Conservation (phyloP, 2,329 filamentous ascomycete genomes). For the Trichophyton benhamiae region DNA sequence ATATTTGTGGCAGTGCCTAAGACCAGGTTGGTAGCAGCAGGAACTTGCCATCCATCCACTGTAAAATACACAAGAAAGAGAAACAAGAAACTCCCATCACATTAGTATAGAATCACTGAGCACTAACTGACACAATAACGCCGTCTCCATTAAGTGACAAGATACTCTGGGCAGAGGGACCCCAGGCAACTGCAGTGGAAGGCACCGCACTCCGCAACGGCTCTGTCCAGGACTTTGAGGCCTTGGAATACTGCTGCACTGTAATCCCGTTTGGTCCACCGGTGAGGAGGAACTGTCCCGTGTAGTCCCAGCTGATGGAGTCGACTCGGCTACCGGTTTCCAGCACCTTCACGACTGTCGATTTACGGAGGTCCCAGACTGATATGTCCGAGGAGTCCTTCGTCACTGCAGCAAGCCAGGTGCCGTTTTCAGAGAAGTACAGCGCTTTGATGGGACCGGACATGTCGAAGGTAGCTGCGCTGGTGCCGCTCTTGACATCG, state of each 20-base stretch:
- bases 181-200: constrained; percentile 66
- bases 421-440: constrained; percentile 90
- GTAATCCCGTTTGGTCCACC: constrained; percentile 68
- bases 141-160: constrained; percentile 65
- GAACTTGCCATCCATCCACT: background rate
- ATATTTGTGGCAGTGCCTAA: no score
- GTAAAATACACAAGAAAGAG: background rate
- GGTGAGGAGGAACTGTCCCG: constrained; percentile 79
- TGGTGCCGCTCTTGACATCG: constrained; percentile 66
- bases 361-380: constrained; percentile 85
- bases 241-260: constrained; percentile 82
- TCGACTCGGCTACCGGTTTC: constrained; percentile 70
- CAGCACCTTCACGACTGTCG: constrained; percentile 67
- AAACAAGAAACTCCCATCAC: background rate
- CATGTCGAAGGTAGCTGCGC: constrained; percentile 59
- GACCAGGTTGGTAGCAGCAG: background rate
- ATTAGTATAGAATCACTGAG: constrained; percentile 32
- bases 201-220: constrained; percentile 64
- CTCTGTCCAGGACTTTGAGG: constrained; percentile 79
- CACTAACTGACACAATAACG: constrained; percentile 56
- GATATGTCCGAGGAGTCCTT: constrained; percentile 67
- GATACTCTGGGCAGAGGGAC: constrained; percentile 58
- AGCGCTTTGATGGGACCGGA: constrained; percentile 59
- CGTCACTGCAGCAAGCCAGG: constrained; percentile 77
- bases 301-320: constrained; percentile 81